A percentile compares a stretch with the other conserved stretches of the same genome.
Evolutionary conservation across 805 yeast genomes (phyloP).

Genomic region (Monosporozyma aerobia): DNA sequence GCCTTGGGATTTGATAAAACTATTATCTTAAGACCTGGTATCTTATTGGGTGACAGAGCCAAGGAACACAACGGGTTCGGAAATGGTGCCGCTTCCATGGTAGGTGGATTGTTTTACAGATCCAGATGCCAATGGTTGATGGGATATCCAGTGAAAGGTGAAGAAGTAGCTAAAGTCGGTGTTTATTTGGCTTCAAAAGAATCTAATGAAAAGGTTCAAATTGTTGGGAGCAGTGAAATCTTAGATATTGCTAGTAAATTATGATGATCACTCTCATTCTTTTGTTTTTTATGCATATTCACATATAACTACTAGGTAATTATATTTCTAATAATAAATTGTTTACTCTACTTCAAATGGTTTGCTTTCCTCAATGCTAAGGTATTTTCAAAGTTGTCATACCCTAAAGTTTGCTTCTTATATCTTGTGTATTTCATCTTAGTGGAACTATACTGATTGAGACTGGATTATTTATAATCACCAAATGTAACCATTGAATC

Average conservation of each 20-base stretch:
- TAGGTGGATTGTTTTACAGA: conserved; percentile 30
- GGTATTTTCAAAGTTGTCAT: no score
- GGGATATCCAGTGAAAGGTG: conserved; percentile 48
- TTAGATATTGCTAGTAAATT: conserved; percentile 13
- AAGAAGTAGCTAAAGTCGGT: conserved; percentile 57
- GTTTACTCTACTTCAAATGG: background rate
- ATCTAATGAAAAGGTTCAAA: conserved; percentile 20
- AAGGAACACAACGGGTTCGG: conserved; percentile 30
- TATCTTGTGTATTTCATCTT: no score
- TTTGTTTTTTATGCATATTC: background rate
- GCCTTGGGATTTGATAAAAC: conserved; percentile 60
- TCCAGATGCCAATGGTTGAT: conserved; percentile 27
- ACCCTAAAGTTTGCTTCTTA: no score
- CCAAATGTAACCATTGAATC: no score
- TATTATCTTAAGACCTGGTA: conserved; percentile 72
- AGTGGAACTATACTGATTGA: no score
- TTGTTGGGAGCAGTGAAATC: conserved; percentile 27
- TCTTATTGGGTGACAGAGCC: conserved; percentile 54
- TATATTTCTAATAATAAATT: background rate
- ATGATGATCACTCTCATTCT: background rate
- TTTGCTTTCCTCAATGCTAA: background rate
- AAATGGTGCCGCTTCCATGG: conserved; percentile 25
- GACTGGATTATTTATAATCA: no score
- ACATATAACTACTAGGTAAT: background rate
- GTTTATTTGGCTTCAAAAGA: conserved; percentile 33